phyloP scores from a whole-genome alignment of 257 asterid species.

The Ilex aquifolium region DNA sequence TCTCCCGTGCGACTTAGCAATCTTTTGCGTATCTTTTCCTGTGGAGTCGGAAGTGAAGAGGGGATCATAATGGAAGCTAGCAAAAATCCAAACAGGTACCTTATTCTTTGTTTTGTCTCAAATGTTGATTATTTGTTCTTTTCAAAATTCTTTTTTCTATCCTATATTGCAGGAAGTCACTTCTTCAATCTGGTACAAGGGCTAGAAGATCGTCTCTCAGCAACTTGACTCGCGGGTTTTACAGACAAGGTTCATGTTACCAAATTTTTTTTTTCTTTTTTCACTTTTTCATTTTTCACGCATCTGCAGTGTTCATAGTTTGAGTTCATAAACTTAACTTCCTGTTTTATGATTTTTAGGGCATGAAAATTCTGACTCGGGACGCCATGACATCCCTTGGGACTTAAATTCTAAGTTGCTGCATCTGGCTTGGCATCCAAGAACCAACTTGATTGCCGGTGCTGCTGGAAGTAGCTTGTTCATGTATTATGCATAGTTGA shows the following conservation, averaged over 20 bases:
- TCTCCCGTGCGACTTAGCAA: slow-evolving; percentile 28
- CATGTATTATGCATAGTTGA: slow-evolving; percentile 30
- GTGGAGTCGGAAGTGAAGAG: slow-evolving; percentile 43
- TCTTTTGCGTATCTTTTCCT: slow-evolving; percentile 41
- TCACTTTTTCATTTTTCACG: not conserved
- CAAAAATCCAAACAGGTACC: slow-evolving; percentile 43
- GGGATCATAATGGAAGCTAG: slow-evolving; percentile 50
- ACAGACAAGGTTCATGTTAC: slow-evolving; percentile 33
- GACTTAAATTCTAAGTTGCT: slow-evolving; percentile 52
- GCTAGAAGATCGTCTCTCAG: slow-evolving; percentile 59
- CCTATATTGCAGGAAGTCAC: slow-evolving; percentile 34
- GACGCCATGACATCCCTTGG: slow-evolving; percentile 24
- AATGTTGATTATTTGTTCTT: not conserved
- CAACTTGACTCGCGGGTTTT: slow-evolving; percentile 63
- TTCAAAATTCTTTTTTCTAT: not conserved
- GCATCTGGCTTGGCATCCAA: slow-evolving; percentile 79
- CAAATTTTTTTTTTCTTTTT: not conserved
- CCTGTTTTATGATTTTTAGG: slow-evolving; percentile 23
- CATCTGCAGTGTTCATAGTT: not conserved
- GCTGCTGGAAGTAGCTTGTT: slow-evolving; percentile 54
- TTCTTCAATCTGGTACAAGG: slow-evolving; percentile 34
- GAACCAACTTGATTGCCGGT: slow-evolving; percentile 50
- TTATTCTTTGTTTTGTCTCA: not conserved
- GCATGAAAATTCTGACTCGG: slow-evolving; percentile 21
- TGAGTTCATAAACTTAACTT: not conserved